Evolutionary conservation across 225 moss, liverwort and hornwort species (phyloP).

Genomic region (Lunularia cruciata): DNA sequence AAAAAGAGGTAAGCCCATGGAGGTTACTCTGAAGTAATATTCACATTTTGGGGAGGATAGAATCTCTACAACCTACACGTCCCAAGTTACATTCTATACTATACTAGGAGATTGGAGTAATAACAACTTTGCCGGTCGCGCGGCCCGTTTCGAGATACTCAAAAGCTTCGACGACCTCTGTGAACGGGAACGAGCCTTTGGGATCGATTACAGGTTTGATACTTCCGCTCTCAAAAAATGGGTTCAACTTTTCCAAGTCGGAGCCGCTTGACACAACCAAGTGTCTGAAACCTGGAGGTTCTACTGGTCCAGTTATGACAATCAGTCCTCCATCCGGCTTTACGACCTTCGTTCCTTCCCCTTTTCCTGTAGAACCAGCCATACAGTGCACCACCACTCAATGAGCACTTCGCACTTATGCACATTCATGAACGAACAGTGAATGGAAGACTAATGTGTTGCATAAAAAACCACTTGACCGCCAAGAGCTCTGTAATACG

Average conservation of each 20-base stretch:
- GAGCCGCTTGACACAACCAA: constrained; percentile 55
- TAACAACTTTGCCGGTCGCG: constrained; percentile 74
- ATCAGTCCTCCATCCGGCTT: constrained; percentile 64
- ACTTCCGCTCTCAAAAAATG: constrained; percentile 62
- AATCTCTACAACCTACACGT: background rate
- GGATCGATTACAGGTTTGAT: constrained; percentile 76
- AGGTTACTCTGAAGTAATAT: no score
- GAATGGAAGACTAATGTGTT: no score
- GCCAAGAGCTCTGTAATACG: background rate
- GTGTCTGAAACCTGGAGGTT: constrained; percentile 65
- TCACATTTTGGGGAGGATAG: background rate
- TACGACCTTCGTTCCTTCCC: constrained; percentile 47
- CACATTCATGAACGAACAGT: background rate
- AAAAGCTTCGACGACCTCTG: constrained; percentile 67
- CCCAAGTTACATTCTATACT: background rate
- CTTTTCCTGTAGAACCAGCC: constrained; percentile 15
- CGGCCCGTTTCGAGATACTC: constrained; percentile 71
- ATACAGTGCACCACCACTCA: background rate
- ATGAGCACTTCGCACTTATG: no score
- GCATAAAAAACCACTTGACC: background rate
- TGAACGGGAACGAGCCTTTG: constrained; percentile 61
- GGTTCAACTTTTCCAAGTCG: constrained; percentile 59
- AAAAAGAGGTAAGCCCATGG: no score
- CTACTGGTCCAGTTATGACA: constrained; percentile 52
- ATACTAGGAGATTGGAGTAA: constrained; percentile 31